Conservation (phyloP, 1,139 yeast species). For the Blastobotrys proliferans region DNA sequence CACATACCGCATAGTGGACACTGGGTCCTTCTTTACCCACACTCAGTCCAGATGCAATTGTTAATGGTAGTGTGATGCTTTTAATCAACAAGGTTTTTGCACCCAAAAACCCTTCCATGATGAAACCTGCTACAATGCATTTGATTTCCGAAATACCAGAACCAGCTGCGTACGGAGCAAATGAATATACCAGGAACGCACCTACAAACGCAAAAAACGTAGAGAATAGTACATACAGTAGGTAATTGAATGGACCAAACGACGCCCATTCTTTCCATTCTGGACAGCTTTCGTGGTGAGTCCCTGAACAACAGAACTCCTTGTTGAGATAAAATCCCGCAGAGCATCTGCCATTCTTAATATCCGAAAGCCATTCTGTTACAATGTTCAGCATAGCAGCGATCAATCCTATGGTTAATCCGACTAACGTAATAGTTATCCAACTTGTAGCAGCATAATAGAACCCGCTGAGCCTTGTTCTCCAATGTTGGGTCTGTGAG, state of each 20-base stretch:
- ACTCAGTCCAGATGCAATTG: constrained; percentile 76
- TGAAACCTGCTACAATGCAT: constrained; percentile 89
- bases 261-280: constrained; percentile 37
- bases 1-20: constrained; percentile 83
- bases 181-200: constrained; percentile 61
- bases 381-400: constrained; percentile 79
- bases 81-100: constrained; percentile 71
- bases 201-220: constrained; percentile 59
- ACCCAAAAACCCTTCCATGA: constrained; percentile 71
- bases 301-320: constrained; percentile 77
- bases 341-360: constrained; percentile 74
- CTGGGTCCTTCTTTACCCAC: constrained; percentile 87
- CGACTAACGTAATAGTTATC: constrained; percentile 71
- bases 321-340: constrained; percentile 65
- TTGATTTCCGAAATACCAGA: constrained; percentile 97
- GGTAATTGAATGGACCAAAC: constrained; percentile 46
- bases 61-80: constrained; percentile 75
- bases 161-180: constrained; percentile 93
- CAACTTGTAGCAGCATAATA: constrained; percentile 61
- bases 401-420: constrained; percentile 69
- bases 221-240: constrained; percentile 57
- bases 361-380: constrained; percentile 80
- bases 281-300: constrained; percentile 32
- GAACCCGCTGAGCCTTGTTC: constrained; percentile 29
- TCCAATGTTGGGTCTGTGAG: constrained; percentile 18